phyloP scores from a whole-genome alignment of 2,329 filamentous ascomycete species.

The Teratosphaeria viscida region DNA sequence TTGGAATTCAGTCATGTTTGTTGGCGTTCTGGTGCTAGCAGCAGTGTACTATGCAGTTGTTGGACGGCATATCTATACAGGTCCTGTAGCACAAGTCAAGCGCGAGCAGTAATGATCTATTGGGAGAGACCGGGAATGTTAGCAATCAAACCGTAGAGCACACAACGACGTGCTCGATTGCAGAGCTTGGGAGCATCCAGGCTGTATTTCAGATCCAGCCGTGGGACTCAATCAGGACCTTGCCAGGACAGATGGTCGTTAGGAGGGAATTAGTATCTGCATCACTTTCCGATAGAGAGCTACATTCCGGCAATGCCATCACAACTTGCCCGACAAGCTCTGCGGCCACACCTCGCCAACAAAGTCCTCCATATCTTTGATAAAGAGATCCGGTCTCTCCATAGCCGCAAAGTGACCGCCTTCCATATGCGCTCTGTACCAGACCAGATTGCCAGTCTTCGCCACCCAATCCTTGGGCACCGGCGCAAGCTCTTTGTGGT shows the following conservation, averaged over 20 bases:
- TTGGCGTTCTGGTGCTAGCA: not conserved
- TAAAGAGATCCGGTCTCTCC: conserved; percentile 22
- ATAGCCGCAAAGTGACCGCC: conserved; percentile 32
- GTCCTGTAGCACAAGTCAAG: not conserved
- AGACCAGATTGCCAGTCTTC: conserved; percentile 30
- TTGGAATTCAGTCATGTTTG: not conserved
- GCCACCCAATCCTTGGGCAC: conserved; percentile 29
- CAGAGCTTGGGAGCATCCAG: not conserved
- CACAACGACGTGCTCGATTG: not conserved
- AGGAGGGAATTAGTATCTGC: too few species aligned
- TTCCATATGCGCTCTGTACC: conserved; percentile 27
- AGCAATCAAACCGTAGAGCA: not conserved
- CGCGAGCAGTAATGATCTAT: not conserved
- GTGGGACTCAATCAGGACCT: too few species aligned
- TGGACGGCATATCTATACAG: not conserved
- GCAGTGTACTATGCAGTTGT: not conserved
- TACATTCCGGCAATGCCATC: not conserved
- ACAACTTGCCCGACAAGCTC: conserved; percentile 6
- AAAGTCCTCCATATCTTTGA: conserved; percentile 24
- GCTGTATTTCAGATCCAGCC: too few species aligned
- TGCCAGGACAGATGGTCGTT: too few species aligned
- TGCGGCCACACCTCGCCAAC: conserved; percentile 19
- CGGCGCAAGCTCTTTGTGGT: conserved; percentile 32
- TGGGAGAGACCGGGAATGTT: not conserved
- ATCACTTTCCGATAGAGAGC: too few species aligned